Percentiles rank a stretch among this genome's conserved stretches.
Conservation (phyloP, 768 basidiomycete species). For the Leccinum variicolor region DNA sequence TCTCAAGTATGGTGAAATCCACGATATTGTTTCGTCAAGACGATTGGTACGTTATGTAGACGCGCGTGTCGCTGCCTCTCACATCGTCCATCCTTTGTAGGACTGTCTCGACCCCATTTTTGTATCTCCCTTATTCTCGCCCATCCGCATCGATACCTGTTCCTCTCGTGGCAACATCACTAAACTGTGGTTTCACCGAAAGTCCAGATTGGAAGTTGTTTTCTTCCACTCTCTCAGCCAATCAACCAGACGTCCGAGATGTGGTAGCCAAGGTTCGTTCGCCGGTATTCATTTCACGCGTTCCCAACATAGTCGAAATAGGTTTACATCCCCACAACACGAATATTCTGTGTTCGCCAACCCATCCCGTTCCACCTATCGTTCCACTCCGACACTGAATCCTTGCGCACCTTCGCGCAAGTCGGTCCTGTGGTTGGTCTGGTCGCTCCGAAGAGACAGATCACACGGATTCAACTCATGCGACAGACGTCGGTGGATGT, state of each 20-base stretch:
- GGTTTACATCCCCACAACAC: constrained; percentile 56
- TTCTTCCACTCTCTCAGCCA: constrained; percentile 42
- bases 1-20: constrained; percentile 48
- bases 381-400: constrained; percentile 51
- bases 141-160: constrained; percentile 52
- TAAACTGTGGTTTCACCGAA: constrained; percentile 39
- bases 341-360: constrained; percentile 54
- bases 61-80: not conserved
- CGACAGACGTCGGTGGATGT: constrained; percentile 70
- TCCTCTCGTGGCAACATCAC: constrained; percentile 33
- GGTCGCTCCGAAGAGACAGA: constrained; percentile 27
- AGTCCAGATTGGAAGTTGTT: constrained; percentile 49
- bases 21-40: constrained; percentile 46
- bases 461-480: constrained; percentile 57
- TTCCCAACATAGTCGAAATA: constrained; percentile 10
- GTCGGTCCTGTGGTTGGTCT: constrained; percentile 45
- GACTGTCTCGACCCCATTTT: constrained; percentile 55
- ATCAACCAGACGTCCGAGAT: constrained; percentile 34
- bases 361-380: constrained; percentile 67
- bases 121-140: constrained; percentile 64
- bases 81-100: constrained; percentile 30
- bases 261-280: constrained; percentile 34
- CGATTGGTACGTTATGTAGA: constrained; percentile 43
- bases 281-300: not conserved
- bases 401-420: constrained; percentile 60